Conservation (phyloP, 2,329 filamentous ascomycete species). For the Cadophora sp. region DNA sequence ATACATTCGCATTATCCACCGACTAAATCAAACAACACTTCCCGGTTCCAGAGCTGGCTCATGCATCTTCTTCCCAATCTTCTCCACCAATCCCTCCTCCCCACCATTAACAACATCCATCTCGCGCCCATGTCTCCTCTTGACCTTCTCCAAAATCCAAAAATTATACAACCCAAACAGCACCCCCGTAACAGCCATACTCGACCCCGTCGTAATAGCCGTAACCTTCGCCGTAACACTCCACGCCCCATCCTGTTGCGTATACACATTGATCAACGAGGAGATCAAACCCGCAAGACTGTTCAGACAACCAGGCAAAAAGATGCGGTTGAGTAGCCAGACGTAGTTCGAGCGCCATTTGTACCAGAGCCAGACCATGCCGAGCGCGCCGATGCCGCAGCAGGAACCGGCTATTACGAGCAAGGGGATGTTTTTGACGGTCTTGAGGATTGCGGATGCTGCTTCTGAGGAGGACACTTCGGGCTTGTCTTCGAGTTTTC, state of each 20-base stretch:
- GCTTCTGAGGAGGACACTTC: constrained; percentile 20
- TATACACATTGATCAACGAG: constrained; percentile 40
- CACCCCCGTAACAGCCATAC: constrained; percentile 32
- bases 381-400: constrained; percentile 34
- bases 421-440: constrained; percentile 37
- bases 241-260: constrained; percentile 36
- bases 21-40: constrained; percentile 33
- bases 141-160: constrained; percentile 36
- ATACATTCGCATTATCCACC: neutral
- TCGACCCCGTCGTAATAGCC: constrained; percentile 33
- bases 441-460: constrained; percentile 26
- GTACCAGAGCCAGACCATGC: constrained; percentile 40
- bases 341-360: constrained; percentile 36
- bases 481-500: constrained; percentile 15
- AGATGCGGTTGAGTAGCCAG: constrained; percentile 41
- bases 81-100: constrained; percentile 33
- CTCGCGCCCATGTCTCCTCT: constrained; percentile 37
- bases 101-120: constrained; percentile 25
- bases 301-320: constrained; percentile 40
- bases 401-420: constrained; percentile 36
- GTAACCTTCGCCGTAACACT: constrained; percentile 40
- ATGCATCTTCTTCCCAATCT: constrained; percentile 32
- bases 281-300: constrained; percentile 38
- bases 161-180: constrained; percentile 42
- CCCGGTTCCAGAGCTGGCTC: constrained; percentile 35